Conservation (phyloP, 331 rosid genomes). For the Acacia concinna region DNA sequence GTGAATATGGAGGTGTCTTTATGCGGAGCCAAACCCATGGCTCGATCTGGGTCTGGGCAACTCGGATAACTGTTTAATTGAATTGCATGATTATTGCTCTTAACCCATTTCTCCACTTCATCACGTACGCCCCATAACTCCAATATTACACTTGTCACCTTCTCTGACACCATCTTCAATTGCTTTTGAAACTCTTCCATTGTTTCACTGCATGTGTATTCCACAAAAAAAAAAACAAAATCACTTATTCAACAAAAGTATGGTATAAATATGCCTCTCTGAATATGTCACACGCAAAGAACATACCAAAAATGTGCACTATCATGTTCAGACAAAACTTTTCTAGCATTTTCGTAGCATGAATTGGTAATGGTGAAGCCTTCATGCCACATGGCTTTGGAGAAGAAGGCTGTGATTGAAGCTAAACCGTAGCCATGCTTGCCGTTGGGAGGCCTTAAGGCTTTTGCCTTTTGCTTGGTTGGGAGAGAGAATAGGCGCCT, state of each 20-base stretch:
- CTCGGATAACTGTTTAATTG: constrained; percentile 75
- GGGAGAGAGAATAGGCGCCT: neutral
- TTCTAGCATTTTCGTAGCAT: neutral
- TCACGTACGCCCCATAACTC: neutral
- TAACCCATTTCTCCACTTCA: constrained; percentile 11
- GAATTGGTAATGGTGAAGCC: neutral
- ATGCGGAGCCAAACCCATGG: neutral
- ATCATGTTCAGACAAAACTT: neutral
- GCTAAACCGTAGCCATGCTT: neutral
- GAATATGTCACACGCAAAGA: neutral
- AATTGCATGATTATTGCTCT: constrained; percentile 5
- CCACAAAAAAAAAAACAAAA: too few relatives aligned
- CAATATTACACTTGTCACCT: neutral
- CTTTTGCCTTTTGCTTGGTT: neutral
- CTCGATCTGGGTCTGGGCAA: constrained; percentile 66
- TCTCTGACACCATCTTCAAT: neutral
- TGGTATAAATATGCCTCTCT: neutral
- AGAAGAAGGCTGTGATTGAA: neutral
- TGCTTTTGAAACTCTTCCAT: neutral
- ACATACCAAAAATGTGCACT: neutral
- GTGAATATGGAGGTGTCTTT: neutral
- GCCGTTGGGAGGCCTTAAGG: neutral
- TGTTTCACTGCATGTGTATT: neutral
- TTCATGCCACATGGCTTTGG: neutral
- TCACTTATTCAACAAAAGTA: neutral